phyloP scores from a whole-genome alignment of 2,329 filamentous ascomycete genomes.

The Gaeumannomyces sp. region DNA sequence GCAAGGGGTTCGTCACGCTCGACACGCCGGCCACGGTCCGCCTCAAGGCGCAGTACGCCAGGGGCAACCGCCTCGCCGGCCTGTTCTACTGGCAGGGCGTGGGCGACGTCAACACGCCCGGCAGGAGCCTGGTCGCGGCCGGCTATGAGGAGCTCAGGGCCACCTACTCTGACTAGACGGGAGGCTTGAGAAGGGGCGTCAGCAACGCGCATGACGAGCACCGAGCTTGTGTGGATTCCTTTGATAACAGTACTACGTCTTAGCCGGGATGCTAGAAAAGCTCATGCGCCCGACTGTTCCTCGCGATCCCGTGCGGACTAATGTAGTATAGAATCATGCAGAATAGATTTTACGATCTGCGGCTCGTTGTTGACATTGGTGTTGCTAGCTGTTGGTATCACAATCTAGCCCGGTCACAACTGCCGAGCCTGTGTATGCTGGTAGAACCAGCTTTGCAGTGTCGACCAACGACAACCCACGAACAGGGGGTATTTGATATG shows the following conservation, averaged over 20 bases:
- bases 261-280: too few species aligned
- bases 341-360: too few species aligned
- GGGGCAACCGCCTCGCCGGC: conserved; percentile 48
- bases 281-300: neutral
- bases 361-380: too few species aligned
- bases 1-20: conserved; percentile 54
- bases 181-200: neutral
- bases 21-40: conserved; percentile 55
- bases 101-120: conserved; percentile 45
- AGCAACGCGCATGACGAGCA: neutral
- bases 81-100: conserved; percentile 66
- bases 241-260: neutral
- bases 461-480: too few species aligned
- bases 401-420: too few species aligned
- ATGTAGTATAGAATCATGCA: too few species aligned
- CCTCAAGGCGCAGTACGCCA: conserved; percentile 56
- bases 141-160: conserved; percentile 49
- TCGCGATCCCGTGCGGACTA: too few species aligned
- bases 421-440: too few species aligned
- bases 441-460: too few species aligned
- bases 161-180: neutral
- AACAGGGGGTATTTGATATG: too few species aligned
- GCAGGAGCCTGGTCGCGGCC: conserved; percentile 51
- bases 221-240: neutral
- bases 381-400: too few species aligned